Conservation (phyloP, 179 eudicot genomes). For the Silene coronaria region DNA sequence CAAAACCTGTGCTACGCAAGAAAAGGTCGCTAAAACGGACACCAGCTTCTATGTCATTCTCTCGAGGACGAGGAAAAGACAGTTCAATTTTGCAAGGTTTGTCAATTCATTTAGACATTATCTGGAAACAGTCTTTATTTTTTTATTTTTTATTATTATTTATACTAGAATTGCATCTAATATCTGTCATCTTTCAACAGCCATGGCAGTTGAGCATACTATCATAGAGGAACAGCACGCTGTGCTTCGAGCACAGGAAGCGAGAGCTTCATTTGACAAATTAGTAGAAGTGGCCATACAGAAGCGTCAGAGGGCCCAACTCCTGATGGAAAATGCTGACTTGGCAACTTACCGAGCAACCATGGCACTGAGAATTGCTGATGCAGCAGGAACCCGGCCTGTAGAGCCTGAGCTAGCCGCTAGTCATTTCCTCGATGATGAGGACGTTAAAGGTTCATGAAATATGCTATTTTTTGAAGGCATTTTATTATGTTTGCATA, state of each 20-base stretch:
- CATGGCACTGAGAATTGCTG: conserved; percentile 75
- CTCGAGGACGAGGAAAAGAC: conserved; percentile 62
- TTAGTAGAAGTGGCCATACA: conserved; percentile 42
- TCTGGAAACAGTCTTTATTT: neutral
- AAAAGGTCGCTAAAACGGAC: conserved; percentile 66
- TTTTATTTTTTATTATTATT: neutral
- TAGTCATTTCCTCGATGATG: conserved; percentile 30
- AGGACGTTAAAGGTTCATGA: conserved; percentile 13
- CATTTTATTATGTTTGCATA: conserved; percentile 22
- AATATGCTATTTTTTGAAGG: conserved; percentile 32
- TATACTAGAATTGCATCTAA: neutral
- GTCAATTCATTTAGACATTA: neutral
- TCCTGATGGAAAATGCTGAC: conserved; percentile 75
- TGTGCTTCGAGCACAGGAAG: conserved; percentile 41
- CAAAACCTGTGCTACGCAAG: conserved; percentile 58
- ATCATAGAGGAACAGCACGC: conserved; percentile 40
- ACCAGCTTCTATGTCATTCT: conserved; percentile 22
- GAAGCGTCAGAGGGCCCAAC: conserved; percentile 72
- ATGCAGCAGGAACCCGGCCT: conserved; percentile 49
- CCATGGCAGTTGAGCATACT: conserved; percentile 41
- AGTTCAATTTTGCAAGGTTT: conserved; percentile 51
- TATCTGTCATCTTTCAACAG: conserved; percentile 25
- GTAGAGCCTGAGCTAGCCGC: conserved; percentile 29
- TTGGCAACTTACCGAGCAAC: conserved; percentile 64
- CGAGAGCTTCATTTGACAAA: conserved; percentile 51